These are phyloP conservation scores for Ophiostoma populinum DNA, from an alignment of 2,329 filamentous ascomycete genomes.

Conservation along the genomic window DNA sequence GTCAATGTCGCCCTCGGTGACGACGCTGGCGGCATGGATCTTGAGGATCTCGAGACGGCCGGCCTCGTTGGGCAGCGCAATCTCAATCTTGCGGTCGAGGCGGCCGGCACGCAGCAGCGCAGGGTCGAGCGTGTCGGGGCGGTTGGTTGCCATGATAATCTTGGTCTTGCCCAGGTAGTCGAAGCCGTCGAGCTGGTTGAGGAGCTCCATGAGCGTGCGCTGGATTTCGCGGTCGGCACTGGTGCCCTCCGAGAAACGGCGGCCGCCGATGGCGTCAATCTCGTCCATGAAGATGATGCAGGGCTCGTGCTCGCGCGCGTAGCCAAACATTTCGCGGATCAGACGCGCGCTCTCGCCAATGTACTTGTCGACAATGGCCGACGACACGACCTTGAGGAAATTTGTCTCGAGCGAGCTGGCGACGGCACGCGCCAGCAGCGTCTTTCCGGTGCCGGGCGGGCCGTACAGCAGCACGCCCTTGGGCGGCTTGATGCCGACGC, in stretches of 20 bases:
- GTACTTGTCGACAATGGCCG: constrained; percentile 98
- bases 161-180: constrained; percentile 99
- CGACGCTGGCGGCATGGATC: constrained; percentile 78
- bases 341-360: constrained; percentile 95
- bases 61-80: constrained; percentile 91
- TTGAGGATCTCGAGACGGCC: constrained; percentile 93
- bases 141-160: constrained; percentile 99
- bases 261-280: constrained; percentile 94
- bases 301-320: constrained; percentile 97
- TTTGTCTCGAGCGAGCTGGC: constrained; percentile 95
- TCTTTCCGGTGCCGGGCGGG: constrained; percentile 94
- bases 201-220: constrained; percentile 92
- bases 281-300: constrained; percentile 99
- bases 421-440: constrained; percentile 79
- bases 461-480: constrained; percentile 95
- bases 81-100: constrained; percentile 95
- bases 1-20: constrained; percentile 87
- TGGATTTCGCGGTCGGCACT: constrained; percentile 97
- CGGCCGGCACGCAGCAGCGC: constrained; percentile 82
- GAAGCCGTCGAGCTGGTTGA: constrained; percentile 97
- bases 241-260: constrained; percentile 92
- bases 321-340: constrained; percentile 98
- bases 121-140: constrained; percentile 89
- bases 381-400: constrained; percentile 96
- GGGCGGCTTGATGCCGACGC: constrained; percentile 96